Evolutionary conservation across 768 basidiomycete genomes (phyloP), one percentile per base, ranked within the genome.

Genomic region (Tylopilus plumbeoviolaceoides): DNA sequence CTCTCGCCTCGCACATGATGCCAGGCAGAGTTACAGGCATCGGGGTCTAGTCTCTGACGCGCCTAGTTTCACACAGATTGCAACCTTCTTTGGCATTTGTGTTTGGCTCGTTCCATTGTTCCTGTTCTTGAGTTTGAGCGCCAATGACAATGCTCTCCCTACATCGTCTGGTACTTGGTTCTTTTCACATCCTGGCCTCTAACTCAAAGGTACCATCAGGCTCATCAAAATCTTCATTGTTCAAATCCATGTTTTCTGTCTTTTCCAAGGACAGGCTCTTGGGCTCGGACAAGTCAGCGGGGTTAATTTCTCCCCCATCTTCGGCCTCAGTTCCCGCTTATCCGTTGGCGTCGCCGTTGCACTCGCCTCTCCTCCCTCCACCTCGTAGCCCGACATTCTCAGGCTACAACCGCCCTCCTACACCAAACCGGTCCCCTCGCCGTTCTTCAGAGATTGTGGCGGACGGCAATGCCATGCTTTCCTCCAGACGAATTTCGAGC

Each of bases 121-220:
- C 72, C 72, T 99, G 30, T 99, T 99, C 77, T 74, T 99, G 53
- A 95, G 93, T 64, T 75, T 99, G 48, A 95, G 91, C 56, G 95
- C 97, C 15, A 98, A 98, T 58, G 97, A 99, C 67, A 92, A 98
- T 63, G 91, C 95, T 2, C 78, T 98, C 15, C 97, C 97, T 6
- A 76, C 77, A 21, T 79, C 84, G n/a, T 67, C 79, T 27, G 75
- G 83, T 82, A 63, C 54, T 65, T 59, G 54, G 35, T 44, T 30
- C 33, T 5, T 33, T 27, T 48, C 9, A 6, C 36, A 14, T 18
- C 27, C 30, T 20, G 20, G 1, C 11, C 28, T 45, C 36, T 14
- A 11, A 50, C 49, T 53, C 2, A 57, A 23, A 1, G 7, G 2
- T 30, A 25, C 23, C 17, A 7, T 23, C 50, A 64, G 66, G 62